These are phyloP conservation scores for Neonothopanus nambi DNA, from an alignment of 1,284 basidiomycete genomes.

Conservation along the genomic window DNA sequence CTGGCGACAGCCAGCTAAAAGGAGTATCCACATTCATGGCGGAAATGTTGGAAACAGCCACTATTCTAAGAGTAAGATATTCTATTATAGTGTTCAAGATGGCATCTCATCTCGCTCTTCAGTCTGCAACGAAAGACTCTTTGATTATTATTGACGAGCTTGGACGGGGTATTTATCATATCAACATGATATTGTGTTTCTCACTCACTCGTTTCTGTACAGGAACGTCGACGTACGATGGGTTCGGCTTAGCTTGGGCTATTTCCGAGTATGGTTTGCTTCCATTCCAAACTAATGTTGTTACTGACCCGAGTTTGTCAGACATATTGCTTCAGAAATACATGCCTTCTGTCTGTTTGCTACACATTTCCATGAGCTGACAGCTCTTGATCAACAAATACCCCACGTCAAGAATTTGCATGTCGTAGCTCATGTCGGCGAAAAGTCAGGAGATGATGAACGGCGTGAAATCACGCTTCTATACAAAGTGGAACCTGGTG, in stretches of 20 bases:
- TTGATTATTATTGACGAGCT: conserved; percentile 99
- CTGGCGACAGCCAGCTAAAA: conserved; percentile 96
- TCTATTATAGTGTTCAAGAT: too few relatives aligned
- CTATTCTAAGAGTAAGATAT: conserved; percentile 79
- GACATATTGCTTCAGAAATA: conserved; percentile 91
- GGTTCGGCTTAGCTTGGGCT: conserved; percentile 98
- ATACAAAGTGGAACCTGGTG: conserved; percentile 96
- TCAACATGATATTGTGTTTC: not conserved
- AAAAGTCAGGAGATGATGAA: conserved; percentile 53
- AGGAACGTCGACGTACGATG: conserved; percentile 98
- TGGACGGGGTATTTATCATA: conserved; percentile 69
- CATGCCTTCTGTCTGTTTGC: conserved; percentile 95
- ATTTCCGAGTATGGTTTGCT: conserved; percentile 79
- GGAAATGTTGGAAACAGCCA: conserved; percentile 98
- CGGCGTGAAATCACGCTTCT: conserved; percentile 90
- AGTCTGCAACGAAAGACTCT: conserved; percentile 92
- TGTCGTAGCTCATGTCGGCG: conserved; percentile 90
- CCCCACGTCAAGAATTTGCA: conserved; percentile 92
- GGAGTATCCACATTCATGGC: conserved; percentile 99
- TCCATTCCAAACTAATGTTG: not conserved
- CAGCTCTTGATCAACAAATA: conserved; percentile 85
- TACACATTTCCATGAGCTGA: conserved; percentile 98
- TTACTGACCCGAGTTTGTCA: conserved; percentile 29
- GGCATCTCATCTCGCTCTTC: conserved; percentile 1
- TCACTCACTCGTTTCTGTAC: conserved; percentile 9